A percentile compares a stretch with the other conserved stretches of the same genome.
Evolutionary conservation across 1,284 basidiomycete genomes (phyloP).

Genomic region (Boletellus deceptivus): DNA sequence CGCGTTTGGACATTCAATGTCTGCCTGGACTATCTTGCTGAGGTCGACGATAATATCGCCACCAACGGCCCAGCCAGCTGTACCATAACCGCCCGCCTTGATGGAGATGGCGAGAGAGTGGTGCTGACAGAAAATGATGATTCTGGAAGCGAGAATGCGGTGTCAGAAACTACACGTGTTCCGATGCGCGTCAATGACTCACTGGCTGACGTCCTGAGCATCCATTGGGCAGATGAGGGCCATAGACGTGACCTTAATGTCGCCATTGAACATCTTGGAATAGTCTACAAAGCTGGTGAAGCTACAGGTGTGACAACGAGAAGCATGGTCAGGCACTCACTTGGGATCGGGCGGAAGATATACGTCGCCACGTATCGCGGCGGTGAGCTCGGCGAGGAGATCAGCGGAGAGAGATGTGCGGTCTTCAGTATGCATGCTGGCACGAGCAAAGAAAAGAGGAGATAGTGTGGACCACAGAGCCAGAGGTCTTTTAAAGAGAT

Average conservation of each 20-base stretch:
- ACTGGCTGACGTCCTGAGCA: slow-evolving; percentile 74
- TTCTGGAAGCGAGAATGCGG: slow-evolving; percentile 39
- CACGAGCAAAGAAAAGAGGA: neutral
- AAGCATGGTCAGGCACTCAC: slow-evolving; percentile 32
- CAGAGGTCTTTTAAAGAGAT: slow-evolving; percentile 18
- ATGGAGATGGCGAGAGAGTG: slow-evolving; percentile 75
- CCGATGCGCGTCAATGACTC: slow-evolving; percentile 25
- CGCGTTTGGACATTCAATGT: slow-evolving; percentile 58
- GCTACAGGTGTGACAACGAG: neutral
- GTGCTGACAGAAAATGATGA: slow-evolving; percentile 66
- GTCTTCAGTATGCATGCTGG: slow-evolving; percentile 15
- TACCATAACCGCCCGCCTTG: slow-evolving; percentile 87
- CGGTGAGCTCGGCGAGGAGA: slow-evolving; percentile 39
- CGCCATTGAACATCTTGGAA: slow-evolving; percentile 76
- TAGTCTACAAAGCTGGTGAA: slow-evolving; percentile 57
- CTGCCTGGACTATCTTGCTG: slow-evolving; percentile 60
- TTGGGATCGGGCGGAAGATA: slow-evolving; percentile 42
- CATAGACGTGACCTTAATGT: slow-evolving; percentile 56
- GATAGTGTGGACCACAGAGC: slow-evolving; percentile 6
- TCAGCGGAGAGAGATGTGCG: slow-evolving; percentile 6
- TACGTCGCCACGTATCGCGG: slow-evolving; percentile 47
- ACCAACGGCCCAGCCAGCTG: slow-evolving; percentile 82
- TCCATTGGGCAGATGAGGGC: slow-evolving; percentile 69
- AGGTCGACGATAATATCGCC: slow-evolving; percentile 85
- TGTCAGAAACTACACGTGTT: slow-evolving; percentile 15